Conservation (phyloP, 164 flowering plant genomes). For the Liriodendron chinense region DNA sequence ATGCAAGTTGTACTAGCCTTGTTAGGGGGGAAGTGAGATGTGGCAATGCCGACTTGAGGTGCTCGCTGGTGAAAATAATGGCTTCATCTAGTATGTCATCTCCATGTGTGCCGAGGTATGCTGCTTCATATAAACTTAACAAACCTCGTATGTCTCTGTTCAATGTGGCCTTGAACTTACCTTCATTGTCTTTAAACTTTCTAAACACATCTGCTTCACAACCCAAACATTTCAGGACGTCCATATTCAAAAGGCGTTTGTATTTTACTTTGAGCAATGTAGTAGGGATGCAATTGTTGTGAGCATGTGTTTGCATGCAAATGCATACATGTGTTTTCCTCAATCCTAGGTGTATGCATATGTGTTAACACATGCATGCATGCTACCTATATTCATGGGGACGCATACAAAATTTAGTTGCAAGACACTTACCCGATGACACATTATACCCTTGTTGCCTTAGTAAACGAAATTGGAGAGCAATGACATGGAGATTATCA, state of each 20-base stretch:
- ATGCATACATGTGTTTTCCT: too few species aligned
- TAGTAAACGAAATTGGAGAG: constrained; percentile 10
- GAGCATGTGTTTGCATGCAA: too few species aligned
- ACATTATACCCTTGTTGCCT: constrained; percentile 11
- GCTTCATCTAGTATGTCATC: constrained; percentile 52
- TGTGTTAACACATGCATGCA: background rate
- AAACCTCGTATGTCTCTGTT: too few species aligned
- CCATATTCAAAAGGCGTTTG: too few species aligned
- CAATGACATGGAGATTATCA: constrained; percentile 1
- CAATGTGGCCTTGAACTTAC: too few species aligned
- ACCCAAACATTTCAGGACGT: constrained; percentile 14
- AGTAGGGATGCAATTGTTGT: too few species aligned
- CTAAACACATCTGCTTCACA: too few species aligned
- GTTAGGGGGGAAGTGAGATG: constrained; percentile 15
- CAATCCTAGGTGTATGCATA: too few species aligned
- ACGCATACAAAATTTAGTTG: too few species aligned
- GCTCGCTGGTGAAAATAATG: constrained; percentile 24
- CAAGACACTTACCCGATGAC: background rate
- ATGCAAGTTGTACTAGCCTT: constrained; percentile 25
- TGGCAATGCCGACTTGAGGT: constrained; percentile 16
- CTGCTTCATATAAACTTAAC: constrained; percentile 43
- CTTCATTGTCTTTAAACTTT: too few species aligned
- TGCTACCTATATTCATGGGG: too few species aligned
- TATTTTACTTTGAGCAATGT: too few species aligned
- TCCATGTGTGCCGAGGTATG: constrained; percentile 37